Evolutionary conservation across 108 stramenopile species (phyloP).

Genomic region (Schizochytrium sp.): DNA sequence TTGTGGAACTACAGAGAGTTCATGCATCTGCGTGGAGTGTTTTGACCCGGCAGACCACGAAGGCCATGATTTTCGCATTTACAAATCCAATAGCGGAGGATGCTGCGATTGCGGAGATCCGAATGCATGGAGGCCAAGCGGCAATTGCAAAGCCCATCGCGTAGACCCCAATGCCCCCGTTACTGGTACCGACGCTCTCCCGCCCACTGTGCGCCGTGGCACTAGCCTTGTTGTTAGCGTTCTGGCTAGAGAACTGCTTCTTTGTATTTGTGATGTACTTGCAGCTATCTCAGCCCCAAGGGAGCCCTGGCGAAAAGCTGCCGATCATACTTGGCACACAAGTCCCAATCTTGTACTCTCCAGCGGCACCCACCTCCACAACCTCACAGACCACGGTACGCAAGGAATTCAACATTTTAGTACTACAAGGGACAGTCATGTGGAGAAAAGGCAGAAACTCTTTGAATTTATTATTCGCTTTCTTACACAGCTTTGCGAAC

Average conservation of each 20-base stretch:
- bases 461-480: conserved; percentile 2
- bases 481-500: conserved; percentile 18
- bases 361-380: background rate
- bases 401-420: background rate
- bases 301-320: background rate
- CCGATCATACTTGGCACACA: background rate
- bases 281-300: background rate
- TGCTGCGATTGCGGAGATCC: conserved; percentile 60
- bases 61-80: conserved; percentile 47
- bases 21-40: conserved; percentile 53
- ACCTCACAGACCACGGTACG: background rate
- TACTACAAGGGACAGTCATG: background rate
- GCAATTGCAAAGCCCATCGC: conserved; percentile 29
- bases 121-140: conserved; percentile 6
- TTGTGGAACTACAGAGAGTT: conserved; percentile 58
- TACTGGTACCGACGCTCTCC: background rate
- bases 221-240: background rate
- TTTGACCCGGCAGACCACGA: conserved; percentile 51
- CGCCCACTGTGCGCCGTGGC: background rate
- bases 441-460: background rate
- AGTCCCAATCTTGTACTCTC: background rate
- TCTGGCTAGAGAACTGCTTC: background rate
- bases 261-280: conserved; percentile 38
- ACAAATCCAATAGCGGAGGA: conserved; percentile 38
- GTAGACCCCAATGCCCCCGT: background rate